Percentiles rank a stretch among this genome's conserved stretches.
phyloP scores from a whole-genome alignment of 2,329 filamentous ascomycete species.

The Huntiella abstrusa region DNA sequence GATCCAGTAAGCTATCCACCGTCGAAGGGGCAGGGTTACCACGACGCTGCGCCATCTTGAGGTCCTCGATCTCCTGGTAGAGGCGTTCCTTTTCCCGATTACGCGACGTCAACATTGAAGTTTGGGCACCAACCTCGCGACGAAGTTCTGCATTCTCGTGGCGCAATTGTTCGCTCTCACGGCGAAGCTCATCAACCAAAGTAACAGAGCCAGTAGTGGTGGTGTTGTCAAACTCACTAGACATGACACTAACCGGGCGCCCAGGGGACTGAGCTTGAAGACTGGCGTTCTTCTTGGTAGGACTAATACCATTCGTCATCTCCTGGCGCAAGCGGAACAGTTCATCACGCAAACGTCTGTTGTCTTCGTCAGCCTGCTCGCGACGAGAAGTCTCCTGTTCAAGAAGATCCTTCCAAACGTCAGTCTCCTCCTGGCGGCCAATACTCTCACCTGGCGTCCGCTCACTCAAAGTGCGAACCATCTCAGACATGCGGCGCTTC shows the following conservation, averaged over 20 bases:
- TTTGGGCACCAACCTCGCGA: conserved; percentile 84
- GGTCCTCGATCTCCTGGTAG: conserved; percentile 91
- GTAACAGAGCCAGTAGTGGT: conserved; percentile 41
- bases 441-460: conserved; percentile 30
- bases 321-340: conserved; percentile 53
- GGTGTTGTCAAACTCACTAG: conserved; percentile 26
- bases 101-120: conserved; percentile 89
- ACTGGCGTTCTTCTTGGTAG: conserved; percentile 29
- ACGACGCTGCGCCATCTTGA: conserved; percentile 73
- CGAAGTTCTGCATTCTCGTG: conserved; percentile 86
- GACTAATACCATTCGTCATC: conserved; percentile 18
- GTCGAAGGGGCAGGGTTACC: conserved; percentile 39
- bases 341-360: conserved; percentile 66
- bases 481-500: conserved; percentile 68
- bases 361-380: conserved; percentile 82
- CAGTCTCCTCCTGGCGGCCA: conserved; percentile 43
- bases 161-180: conserved; percentile 55
- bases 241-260: conserved; percentile 30
- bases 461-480: conserved; percentile 40
- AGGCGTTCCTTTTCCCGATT: conserved; percentile 89
- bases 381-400: conserved; percentile 79
- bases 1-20: conserved; percentile 79
- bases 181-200: conserved; percentile 56
- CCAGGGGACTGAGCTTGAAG: conserved; percentile 28
- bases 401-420: conserved; percentile 88